Conservation (phyloP, 2,329 filamentous ascomycete genomes). For the Pseudogymnoascus sp. region DNA sequence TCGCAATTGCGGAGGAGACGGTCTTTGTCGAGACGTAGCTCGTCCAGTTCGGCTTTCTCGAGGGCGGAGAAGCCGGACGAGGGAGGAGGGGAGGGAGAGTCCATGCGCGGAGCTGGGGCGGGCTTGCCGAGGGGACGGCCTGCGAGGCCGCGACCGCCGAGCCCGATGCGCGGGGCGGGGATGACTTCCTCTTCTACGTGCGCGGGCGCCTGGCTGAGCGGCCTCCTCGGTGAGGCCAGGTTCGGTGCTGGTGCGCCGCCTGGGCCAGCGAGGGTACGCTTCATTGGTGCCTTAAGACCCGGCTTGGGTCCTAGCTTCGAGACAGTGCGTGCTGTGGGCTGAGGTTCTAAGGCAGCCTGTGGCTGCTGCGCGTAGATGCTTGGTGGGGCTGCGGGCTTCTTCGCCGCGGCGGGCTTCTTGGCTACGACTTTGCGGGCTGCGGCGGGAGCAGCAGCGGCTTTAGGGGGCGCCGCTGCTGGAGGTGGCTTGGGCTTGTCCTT, state of each 20-base stretch:
- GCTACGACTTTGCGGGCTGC: slow-evolving; percentile 37
- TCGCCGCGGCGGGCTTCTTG: slow-evolving; percentile 37
- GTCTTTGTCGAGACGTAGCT: slow-evolving; percentile 77
- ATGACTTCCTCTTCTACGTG: slow-evolving; percentile 48
- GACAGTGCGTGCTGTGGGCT: slow-evolving; percentile 46
- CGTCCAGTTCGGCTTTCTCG: slow-evolving; percentile 89
- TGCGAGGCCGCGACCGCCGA: slow-evolving; percentile 60
- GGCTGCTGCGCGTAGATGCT: slow-evolving; percentile 38
- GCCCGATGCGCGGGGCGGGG: slow-evolving; percentile 37
- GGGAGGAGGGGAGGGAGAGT: slow-evolving; percentile 41
- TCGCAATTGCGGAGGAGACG: slow-evolving; percentile 66
- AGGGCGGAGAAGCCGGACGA: slow-evolving; percentile 63
- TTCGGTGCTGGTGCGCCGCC: slow-evolving; percentile 30
- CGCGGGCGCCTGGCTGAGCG: slow-evolving; percentile 40
- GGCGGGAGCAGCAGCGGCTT: slow-evolving; percentile 36
- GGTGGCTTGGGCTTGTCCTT: slow-evolving; percentile 86
- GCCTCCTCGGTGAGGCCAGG: slow-evolving; percentile 40
- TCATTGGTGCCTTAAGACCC: slow-evolving; percentile 52
- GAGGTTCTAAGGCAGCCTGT: slow-evolving; percentile 43
- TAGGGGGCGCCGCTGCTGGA: slow-evolving; percentile 52
- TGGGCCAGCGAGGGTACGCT: slow-evolving; percentile 43
- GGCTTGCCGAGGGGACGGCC: slow-evolving; percentile 80
- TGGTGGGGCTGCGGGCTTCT: slow-evolving; percentile 34
- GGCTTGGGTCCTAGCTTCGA: slow-evolving; percentile 50
- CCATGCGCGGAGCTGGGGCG: slow-evolving; percentile 40